A percentile compares a stretch with the other conserved stretches of the same genome.
Evolutionary conservation across 176 grass and related monocot genomes (phyloP).

Genomic region (Juncus effusus): DNA sequence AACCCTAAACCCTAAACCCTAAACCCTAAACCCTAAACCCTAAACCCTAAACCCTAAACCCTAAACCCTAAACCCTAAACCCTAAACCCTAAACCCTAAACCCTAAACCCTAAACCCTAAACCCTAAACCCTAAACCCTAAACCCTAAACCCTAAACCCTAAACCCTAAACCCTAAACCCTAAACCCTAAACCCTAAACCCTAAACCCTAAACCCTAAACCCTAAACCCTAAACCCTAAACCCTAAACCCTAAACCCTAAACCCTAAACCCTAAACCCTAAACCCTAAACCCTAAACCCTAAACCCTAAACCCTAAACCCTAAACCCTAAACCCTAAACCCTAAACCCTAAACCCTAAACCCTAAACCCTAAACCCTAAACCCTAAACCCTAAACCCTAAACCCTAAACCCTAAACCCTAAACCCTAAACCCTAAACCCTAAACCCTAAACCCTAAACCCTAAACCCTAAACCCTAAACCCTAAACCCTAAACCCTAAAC

Average conservation of each 20-base stretch:
- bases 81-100: slow-evolving; percentile 13
- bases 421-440: slow-evolving; percentile 29
- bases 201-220: slow-evolving; percentile 25
- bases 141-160: slow-evolving; percentile 19
- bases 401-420: slow-evolving; percentile 14
- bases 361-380: slow-evolving; percentile 30
- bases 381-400: slow-evolving; percentile 29
- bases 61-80: slow-evolving; percentile 18
- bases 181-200: slow-evolving; percentile 22
- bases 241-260: slow-evolving; percentile 27
- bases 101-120: not conserved
- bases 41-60: too few species aligned
- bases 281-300: slow-evolving; percentile 34
- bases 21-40: slow-evolving; percentile 8
- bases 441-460: slow-evolving; percentile 36
- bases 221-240: slow-evolving; percentile 27
- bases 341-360: slow-evolving; percentile 26
- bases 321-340: slow-evolving; percentile 26
- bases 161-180: too few species aligned
- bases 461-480: slow-evolving; percentile 32
- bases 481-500: slow-evolving; percentile 36
- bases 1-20: too few species aligned
- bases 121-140: slow-evolving; percentile 5
- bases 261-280: slow-evolving; percentile 30
- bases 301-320: slow-evolving; percentile 27